Conservation (phyloP, 1,139 yeast species). For the Chernovozyma sophiae-reginae region DNA sequence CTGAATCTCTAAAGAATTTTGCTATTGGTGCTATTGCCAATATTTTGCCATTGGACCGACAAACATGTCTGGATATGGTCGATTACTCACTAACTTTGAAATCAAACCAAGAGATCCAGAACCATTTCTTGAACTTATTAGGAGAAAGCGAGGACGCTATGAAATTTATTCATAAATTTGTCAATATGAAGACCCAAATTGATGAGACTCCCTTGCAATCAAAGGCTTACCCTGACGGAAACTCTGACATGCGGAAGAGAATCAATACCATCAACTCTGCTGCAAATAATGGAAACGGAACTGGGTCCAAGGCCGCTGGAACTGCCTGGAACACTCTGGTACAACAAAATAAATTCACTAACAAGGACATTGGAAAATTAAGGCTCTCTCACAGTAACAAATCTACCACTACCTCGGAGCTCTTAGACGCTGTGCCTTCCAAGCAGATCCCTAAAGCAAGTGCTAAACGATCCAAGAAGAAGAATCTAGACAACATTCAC, state of each 20-base stretch:
- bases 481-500: conserved; percentile 47
- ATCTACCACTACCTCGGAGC: conserved; percentile 35
- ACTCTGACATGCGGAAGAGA: not conserved
- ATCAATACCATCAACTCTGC: too few species aligned
- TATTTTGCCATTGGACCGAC: conserved; percentile 43
- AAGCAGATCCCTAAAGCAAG: conserved; percentile 15
- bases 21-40: conserved; percentile 30
- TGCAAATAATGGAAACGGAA: not conserved
- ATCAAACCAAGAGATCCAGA: conserved; percentile 38
- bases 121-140: conserved; percentile 47
- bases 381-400: conserved; percentile 18
- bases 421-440: conserved; percentile 24
- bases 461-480: conserved; percentile 31
- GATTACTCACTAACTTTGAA: conserved; percentile 43
- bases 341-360: conserved; percentile 17
- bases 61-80: conserved; percentile 35
- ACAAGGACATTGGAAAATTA: conserved; percentile 10
- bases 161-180: conserved; percentile 33
- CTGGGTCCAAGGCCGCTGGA: not conserved
- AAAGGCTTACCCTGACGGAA: not conserved
- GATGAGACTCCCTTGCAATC: not conserved
- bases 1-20: conserved; percentile 22
- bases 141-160: conserved; percentile 50
- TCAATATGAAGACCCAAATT: conserved; percentile 10
- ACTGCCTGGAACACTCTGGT: conserved; percentile 8